Percentiles rank a stretch among this genome's conserved stretches.
phyloP scores from a whole-genome alignment of 2,329 filamentous ascomycete genomes.

The Macrophomina tecta region DNA sequence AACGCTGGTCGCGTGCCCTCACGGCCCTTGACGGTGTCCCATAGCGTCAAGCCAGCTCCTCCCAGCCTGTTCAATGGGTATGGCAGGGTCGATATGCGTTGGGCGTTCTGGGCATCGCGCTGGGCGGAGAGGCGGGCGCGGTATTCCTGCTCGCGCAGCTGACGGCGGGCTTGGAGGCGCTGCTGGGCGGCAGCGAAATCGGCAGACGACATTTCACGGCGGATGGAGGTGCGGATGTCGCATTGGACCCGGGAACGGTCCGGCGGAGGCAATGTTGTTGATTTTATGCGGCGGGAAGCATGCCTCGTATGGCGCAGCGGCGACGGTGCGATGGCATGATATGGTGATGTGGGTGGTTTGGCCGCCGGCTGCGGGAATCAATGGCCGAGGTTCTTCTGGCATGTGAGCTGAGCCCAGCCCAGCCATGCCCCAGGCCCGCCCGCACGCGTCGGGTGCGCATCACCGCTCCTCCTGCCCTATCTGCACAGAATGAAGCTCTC shows the following conservation, averaged over 20 bases:
- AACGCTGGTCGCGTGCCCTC: slow-evolving; percentile 85
- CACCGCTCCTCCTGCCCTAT: not conserved
- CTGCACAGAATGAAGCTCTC: not conserved
- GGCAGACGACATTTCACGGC: slow-evolving; percentile 55
- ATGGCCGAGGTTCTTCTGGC: slow-evolving; percentile 21
- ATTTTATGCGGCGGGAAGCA: not conserved
- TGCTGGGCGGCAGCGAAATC: slow-evolving; percentile 90
- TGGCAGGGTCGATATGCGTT: slow-evolving; percentile 52
- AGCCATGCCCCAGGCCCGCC: not conserved
- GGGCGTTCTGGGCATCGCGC: slow-evolving; percentile 45
- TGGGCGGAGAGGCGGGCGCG: slow-evolving; percentile 62
- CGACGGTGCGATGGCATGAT: slow-evolving; percentile 18
- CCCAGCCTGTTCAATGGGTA: slow-evolving; percentile 67
- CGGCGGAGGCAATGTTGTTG: not conserved
- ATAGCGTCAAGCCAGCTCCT: slow-evolving; percentile 58
- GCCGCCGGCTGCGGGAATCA: not conserved
- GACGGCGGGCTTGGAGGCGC: slow-evolving; percentile 81
- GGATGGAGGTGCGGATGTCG: slow-evolving; percentile 6
- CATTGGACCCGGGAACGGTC: not conserved
- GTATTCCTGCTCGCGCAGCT: slow-evolving; percentile 72
- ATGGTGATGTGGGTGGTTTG: not conserved
- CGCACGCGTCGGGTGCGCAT: not conserved
- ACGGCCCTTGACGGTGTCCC: slow-evolving; percentile 74
- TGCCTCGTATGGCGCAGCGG: not conserved
- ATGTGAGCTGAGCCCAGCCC: slow-evolving; percentile 7